Conservation (phyloP, 164 flowering plant species). For the Nymphaea thermarum region DNA sequence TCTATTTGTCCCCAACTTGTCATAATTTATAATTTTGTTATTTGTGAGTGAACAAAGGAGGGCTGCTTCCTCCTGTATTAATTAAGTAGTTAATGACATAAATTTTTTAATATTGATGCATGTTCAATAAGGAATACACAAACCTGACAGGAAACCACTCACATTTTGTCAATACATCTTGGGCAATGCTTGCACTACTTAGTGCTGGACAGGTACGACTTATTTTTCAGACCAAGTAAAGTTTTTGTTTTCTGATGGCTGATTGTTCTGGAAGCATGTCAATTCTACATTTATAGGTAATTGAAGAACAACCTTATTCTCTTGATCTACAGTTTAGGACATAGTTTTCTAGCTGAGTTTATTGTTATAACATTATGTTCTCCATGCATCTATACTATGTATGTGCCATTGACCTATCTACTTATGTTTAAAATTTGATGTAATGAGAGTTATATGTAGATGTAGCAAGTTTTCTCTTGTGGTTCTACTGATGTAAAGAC, state of each 20-base stretch:
- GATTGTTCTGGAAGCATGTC: neutral
- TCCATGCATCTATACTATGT: neutral
- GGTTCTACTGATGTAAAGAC: no score
- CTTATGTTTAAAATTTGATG: no score
- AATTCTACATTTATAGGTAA: neutral
- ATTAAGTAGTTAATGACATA: neutral
- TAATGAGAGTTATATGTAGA: no score
- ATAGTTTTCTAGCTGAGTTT: neutral
- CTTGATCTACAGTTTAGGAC: neutral
- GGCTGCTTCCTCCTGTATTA: neutral
- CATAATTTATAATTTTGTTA: no score
- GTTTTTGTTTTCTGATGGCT: neutral
- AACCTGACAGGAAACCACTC: conserved; percentile 30
- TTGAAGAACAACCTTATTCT: neutral
- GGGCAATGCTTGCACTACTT: conserved; percentile 51
- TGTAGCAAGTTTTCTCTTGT: no score
- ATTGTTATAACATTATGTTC: neutral
- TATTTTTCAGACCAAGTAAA: neutral
- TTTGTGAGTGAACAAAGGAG: neutral
- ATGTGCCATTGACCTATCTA: neutral
- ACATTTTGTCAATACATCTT: conserved; percentile 44
- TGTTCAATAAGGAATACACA: conserved; percentile 24
- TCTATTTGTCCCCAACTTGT: no score
- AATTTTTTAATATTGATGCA: neutral
- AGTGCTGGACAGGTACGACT: conserved; percentile 38